Conservation (phyloP, 139 green algal species). For the Closterium sp. region DNA sequence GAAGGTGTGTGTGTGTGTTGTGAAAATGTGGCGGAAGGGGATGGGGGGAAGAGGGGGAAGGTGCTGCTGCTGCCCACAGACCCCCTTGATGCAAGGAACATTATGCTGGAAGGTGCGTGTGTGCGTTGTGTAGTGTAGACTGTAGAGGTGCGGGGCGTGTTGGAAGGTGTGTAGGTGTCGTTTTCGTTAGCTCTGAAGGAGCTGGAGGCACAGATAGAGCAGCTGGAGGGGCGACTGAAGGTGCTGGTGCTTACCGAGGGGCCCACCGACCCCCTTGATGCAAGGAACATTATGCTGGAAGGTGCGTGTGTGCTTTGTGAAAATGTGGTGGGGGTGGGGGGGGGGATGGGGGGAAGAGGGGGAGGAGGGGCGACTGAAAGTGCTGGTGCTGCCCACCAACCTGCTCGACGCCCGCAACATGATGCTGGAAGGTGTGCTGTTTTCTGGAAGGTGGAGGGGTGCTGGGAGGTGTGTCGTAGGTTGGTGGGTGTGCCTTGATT, state of each 20-base stretch:
- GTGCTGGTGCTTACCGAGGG: conserved; percentile 68
- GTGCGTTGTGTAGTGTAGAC: no score
- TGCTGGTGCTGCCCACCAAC: no score
- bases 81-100: conserved; percentile 74
- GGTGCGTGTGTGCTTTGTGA: no score
- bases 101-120: conserved; percentile 66
- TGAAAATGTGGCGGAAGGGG: conserved; percentile 17
- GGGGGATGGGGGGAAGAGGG: no score
- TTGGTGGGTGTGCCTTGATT: no score
- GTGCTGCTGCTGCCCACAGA: conserved; percentile 63
- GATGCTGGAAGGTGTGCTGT: no score
- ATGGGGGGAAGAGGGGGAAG: conserved; percentile 25
- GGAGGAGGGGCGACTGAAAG: no score
- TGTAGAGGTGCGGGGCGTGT: background rate
- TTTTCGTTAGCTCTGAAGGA: background rate
- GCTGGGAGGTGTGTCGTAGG: background rate
- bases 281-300: no score
- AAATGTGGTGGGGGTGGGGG: background rate
- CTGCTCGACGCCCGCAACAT: no score
- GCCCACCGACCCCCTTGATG: conserved; percentile 67
- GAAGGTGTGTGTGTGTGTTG: conserved; percentile 63
- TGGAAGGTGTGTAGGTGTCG: background rate
- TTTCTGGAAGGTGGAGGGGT: no score
- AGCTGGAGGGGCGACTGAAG: conserved; percentile 63
- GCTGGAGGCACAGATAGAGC: conserved; percentile 42